Evolutionary conservation across 768 basidiomycete genomes (phyloP).

Genomic region (Cystoderma amianthinum): DNA sequence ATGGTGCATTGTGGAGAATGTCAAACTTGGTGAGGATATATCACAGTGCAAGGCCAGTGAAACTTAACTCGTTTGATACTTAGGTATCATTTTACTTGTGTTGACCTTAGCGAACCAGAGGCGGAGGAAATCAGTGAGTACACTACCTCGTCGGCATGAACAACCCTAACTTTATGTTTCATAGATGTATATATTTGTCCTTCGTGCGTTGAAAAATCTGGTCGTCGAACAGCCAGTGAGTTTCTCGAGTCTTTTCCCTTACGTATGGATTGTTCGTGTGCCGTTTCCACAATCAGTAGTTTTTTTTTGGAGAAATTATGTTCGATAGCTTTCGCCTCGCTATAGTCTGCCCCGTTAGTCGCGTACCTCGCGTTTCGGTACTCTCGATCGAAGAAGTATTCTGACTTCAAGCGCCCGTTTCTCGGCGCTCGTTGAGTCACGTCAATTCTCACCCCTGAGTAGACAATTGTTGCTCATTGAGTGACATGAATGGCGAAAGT

Average conservation of each 20-base stretch:
- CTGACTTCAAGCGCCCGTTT: slow-evolving; percentile 2
- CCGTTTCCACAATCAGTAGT: slow-evolving; percentile 22
- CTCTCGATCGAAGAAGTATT: neutral
- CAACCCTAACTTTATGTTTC: slow-evolving; percentile 4
- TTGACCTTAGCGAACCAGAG: slow-evolving; percentile 51
- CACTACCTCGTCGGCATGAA: neutral
- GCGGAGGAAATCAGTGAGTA: slow-evolving; percentile 78
- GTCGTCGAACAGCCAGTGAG: slow-evolving; percentile 73
- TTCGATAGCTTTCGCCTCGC: slow-evolving; percentile 20
- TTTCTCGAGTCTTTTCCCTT: slow-evolving; percentile 30
- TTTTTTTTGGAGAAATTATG: slow-evolving; percentile 26
- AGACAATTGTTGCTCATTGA: neutral
- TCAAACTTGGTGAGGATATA: slow-evolving; percentile 59
- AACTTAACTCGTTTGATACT: too few relatives aligned
- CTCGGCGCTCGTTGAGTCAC: slow-evolving; percentile 12
- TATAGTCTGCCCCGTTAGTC: slow-evolving; percentile 2
- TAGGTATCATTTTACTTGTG: slow-evolving; percentile 85
- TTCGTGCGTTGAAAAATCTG: slow-evolving; percentile 52
- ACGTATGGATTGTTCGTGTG: slow-evolving; percentile 22
- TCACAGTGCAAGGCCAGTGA: too few relatives aligned
- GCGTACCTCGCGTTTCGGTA: neutral
- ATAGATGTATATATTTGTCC: slow-evolving; percentile 54
- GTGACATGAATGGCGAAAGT: slow-evolving; percentile 8
- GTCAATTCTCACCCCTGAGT: slow-evolving; percentile 5
- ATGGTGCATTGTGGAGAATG: slow-evolving; percentile 76